Base-by-base conservation (phyloP, 1,284 basidiomycete genomes). In the Wallemia ichthyophaga region DNA sequence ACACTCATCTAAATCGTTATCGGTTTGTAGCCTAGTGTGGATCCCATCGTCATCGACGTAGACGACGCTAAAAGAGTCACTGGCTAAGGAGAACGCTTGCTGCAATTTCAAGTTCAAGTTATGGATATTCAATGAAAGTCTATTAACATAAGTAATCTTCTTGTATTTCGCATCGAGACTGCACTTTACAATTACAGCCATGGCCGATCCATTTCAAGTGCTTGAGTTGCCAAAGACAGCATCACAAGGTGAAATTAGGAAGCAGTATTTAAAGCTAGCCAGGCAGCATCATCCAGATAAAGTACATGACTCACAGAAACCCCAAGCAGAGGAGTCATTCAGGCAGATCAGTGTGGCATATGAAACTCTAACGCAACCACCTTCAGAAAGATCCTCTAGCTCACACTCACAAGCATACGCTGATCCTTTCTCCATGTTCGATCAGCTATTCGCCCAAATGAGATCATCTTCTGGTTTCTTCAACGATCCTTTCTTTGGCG, bases 31-130 rank as follows among this genome's bases (percentile, higher is more conserved):
- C 62, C 74, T 72, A 57, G 74, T 78, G 58, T 76, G 73, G 65
- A 88, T 85, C 61, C 81, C 70, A 61, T 91, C 84, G 66, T 92
- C 85, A 67, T 91, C 87, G 63, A 78, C 82, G 69, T 87, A 91
- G 7, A 78, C 74, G 61, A 92, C 80, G 2, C 72, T 73, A 66
- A 82, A 89, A 5, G 76, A 71, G 1, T 76, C 76, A 1, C 77
- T 75, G 48, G 74, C 78, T n/a, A 88, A 75, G 1, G 80, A 76
- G 67, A 86, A 89, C 62, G 80, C 81, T 67, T 85, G 79, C 64
- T 83, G 83, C 32, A 89, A 76, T 85, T 88, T 62, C 27, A 57
- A 57, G 2, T 48, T n/a, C 19, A 61, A 60, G 58, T 59, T 48
- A 21, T 48, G 13, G 11, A 48, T 17, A 48, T 48, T 48, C 13